Base-by-base conservation (phyloP, 495 filamentous ascomycete genomes). In the Daldinia loculata region DNA sequence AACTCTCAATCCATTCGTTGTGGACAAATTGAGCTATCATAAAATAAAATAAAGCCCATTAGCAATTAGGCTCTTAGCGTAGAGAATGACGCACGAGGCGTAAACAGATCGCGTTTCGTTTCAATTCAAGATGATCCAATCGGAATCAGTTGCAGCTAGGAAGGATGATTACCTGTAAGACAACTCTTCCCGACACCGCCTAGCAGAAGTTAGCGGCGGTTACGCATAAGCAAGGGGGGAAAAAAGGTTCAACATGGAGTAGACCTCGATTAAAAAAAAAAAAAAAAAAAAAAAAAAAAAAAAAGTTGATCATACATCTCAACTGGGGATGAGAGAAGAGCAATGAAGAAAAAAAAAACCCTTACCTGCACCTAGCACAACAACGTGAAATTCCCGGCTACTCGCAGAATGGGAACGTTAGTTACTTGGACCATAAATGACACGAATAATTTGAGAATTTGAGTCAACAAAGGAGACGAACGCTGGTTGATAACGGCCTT, bases 1-100 rank as follows among this genome's bases (percentile, higher is more conserved):
- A 99, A 79, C 92, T 94, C 81, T 99, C 95, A 77, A 99, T 97
- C 93, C 96, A 99, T 51, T 97, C 92, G 85, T 98, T 97, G 79
- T 98, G 95, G 19, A 98, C 95, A 80, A 99, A 99, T 87, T 99
- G 95, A 69, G 95, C 95, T 97, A 81, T 75, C 66, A 63, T 53
- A 56, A 57, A 74, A 62, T 58, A 75, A 71, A 75, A 71, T 67
- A 70, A 70, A 48, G 48, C 43, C 24, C 36, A 71, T 74, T 57
- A 67, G 68, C 63, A 58, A 61, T 76, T 63, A 74, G 69, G 63
- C 39, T 66, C 51, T 29, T 57, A 34, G 24, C 48, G 59, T 55
- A 62, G 41, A 61, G 17, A 34, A 67, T 66, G 66, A 56, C 22
- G 66, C 36, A 62, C 56, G 41, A 41, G 48, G 56, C 32, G 39